Conservation (phyloP, 1,284 basidiomycete genomes). For the Microbotryum scabiosae region DNA sequence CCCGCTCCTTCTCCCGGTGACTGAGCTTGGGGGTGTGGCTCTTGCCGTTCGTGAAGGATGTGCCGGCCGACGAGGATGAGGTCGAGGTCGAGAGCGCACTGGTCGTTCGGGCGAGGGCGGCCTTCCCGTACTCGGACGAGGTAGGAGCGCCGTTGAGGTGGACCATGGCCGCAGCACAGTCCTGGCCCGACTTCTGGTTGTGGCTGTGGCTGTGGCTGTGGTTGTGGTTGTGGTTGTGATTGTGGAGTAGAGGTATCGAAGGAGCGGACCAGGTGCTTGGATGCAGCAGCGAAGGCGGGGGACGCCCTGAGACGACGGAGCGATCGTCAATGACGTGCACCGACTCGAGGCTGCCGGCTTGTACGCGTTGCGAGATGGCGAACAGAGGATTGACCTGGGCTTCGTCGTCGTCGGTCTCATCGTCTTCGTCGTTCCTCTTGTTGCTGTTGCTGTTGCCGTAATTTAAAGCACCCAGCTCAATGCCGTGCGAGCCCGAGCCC, state of each 20-base stretch:
- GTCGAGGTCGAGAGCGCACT: background rate
- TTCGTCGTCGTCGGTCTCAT: background rate
- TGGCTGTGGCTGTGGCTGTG: background rate
- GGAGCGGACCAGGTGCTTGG: background rate
- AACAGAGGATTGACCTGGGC: conserved; percentile 17
- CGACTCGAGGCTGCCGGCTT: conserved; percentile 1
- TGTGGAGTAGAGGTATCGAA: background rate
- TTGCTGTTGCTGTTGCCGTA: too few relatives aligned
- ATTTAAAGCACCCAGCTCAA: too few relatives aligned
- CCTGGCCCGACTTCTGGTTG: background rate
- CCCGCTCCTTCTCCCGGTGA: background rate
- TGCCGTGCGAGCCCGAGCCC: background rate
- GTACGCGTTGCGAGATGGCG: conserved; percentile 3
- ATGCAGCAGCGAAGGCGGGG: background rate
- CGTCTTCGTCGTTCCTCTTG: too few relatives aligned
- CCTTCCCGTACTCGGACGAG: background rate
- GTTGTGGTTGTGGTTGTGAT: background rate
- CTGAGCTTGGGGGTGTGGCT: background rate
- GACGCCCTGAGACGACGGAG: conserved; percentile 3
- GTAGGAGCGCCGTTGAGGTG: background rate
- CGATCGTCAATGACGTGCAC: conserved; percentile 6
- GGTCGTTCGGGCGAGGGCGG: background rate
- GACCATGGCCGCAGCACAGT: background rate
- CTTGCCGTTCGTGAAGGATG: background rate
- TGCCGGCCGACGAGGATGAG: background rate